Conservation (phyloP, 192 early-diverging fungal species). For the Phycomyces nitens region DNA sequence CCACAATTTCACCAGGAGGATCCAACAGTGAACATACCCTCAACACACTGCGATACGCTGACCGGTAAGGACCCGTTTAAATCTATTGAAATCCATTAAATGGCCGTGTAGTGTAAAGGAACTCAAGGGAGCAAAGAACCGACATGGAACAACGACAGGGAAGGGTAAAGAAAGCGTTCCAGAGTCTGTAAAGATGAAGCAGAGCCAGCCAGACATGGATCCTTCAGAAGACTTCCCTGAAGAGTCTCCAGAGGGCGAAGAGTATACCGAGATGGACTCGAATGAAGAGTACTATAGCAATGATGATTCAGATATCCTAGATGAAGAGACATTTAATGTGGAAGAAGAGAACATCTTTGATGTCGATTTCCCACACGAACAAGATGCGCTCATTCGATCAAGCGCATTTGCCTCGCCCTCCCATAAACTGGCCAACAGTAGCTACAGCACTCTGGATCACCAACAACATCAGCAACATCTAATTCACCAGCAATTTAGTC, state of each 20-base stretch:
- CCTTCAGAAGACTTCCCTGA: constrained; percentile 5
- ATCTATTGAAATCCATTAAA: neutral
- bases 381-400: constrained; percentile 21
- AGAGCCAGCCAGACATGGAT: neutral
- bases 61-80: constrained; percentile 51
- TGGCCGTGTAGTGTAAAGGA: constrained; percentile 34
- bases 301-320: constrained; percentile 27
- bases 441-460: neutral
- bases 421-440: neutral
- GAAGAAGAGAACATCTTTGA: constrained; percentile 34
- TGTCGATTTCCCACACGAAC: constrained; percentile 38
- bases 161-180: neutral
- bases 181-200: neutral
- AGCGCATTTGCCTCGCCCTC: constrained; percentile 5
- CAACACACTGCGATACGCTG: constrained; percentile 96
- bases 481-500: neutral
- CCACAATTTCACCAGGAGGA: constrained; percentile 94
- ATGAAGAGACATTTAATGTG: constrained; percentile 36
- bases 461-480: neutral
- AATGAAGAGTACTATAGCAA: constrained; percentile 27
- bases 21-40: constrained; percentile 93
- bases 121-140: constrained; percentile 42
- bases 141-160: constrained; percentile 11
- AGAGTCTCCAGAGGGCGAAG: constrained; percentile 9
- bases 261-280: neutral